A percentile compares a stretch with the other conserved stretches of the same genome.
Conservation (phyloP, 805 yeast species). For the Kurtzmaniella fragi region DNA sequence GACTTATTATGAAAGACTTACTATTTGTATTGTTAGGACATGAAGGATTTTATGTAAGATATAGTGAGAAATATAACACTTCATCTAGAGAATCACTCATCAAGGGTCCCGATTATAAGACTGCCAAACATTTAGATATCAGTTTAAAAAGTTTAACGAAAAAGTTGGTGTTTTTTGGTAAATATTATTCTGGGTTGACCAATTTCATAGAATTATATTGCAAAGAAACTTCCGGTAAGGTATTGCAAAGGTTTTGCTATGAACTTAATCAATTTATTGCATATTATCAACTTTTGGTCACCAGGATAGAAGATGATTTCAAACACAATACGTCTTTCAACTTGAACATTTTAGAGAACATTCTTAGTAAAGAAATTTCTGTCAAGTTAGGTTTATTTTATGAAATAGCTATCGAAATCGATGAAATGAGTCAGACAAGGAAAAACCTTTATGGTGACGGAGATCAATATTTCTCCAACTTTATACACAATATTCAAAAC, state of each 20-base stretch:
- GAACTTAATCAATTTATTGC: conserved; percentile 36
- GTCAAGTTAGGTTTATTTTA: conserved; percentile 48
- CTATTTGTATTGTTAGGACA: conserved; percentile 61
- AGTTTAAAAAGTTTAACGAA: conserved; percentile 67
- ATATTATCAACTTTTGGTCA: conserved; percentile 22
- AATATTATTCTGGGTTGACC: conserved; percentile 52
- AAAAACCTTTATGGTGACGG: conserved; percentile 7
- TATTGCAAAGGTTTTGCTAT: conserved; percentile 67
- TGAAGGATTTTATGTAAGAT: conserved; percentile 77
- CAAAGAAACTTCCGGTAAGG: conserved; percentile 55
- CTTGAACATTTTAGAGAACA: conserved; percentile 49
- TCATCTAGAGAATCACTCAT: conserved; percentile 33
- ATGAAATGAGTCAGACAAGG: conserved; percentile 36
- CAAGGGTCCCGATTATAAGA: conserved; percentile 69
- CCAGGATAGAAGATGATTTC: conserved; percentile 53
- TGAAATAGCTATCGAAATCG: conserved; percentile 50
- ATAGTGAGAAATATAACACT: conserved; percentile 56
- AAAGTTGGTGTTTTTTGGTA: conserved; percentile 57
- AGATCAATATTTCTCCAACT: conserved; percentile 20
- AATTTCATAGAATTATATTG: conserved; percentile 60
- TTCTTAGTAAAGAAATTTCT: conserved; percentile 20
- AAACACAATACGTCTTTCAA: conserved; percentile 47
- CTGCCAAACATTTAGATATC: conserved; percentile 68
- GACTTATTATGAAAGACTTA: conserved; percentile 65
- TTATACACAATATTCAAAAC: conserved; percentile 32